These are phyloP conservation scores for Kodamaea neixiangensis DNA, from an alignment of 805 yeast genomes.

Conservation along the genomic window DNA sequence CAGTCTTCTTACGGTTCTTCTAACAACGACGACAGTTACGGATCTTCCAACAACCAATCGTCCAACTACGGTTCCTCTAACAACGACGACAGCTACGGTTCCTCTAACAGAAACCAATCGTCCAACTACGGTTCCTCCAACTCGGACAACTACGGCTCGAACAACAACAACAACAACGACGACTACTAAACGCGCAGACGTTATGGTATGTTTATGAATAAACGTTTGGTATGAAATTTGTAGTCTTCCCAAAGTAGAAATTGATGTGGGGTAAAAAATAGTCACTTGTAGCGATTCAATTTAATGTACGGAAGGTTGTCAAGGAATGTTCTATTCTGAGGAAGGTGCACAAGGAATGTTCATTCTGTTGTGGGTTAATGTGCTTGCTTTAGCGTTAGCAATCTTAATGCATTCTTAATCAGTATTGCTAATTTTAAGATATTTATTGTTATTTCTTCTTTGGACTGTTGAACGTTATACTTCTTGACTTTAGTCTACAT, in stretches of 20 bases:
- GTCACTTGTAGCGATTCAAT: background rate
- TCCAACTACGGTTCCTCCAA: too few species aligned
- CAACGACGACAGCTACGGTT: conserved; percentile 20
- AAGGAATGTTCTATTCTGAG: background rate
- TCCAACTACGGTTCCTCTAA: conserved; percentile 24
- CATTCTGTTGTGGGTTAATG: too few species aligned
- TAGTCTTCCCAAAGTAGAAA: background rate
- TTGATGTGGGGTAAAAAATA: background rate
- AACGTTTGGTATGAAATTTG: conserved; percentile 1
- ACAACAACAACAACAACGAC: conserved; percentile 14
- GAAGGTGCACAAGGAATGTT: too few species aligned
- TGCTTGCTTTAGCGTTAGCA: too few species aligned
- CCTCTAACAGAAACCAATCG: conserved; percentile 15
- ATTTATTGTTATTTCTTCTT: too few species aligned
- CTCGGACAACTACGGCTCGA: conserved; percentile 23
- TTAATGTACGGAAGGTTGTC: background rate
- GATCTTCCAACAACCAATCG: conserved; percentile 23
- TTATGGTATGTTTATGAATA: background rate
- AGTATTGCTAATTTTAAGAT: too few species aligned
- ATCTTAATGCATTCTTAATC: too few species aligned
- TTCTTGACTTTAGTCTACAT: too few species aligned
- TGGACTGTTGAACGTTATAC: too few species aligned
- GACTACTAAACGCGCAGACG: background rate
- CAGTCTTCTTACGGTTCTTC: conserved; percentile 19
- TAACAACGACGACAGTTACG: conserved; percentile 19